These are phyloP conservation scores for Albizia julibrissin DNA, from an alignment of 306 rosid genomes.

Conservation along the genomic window DNA sequence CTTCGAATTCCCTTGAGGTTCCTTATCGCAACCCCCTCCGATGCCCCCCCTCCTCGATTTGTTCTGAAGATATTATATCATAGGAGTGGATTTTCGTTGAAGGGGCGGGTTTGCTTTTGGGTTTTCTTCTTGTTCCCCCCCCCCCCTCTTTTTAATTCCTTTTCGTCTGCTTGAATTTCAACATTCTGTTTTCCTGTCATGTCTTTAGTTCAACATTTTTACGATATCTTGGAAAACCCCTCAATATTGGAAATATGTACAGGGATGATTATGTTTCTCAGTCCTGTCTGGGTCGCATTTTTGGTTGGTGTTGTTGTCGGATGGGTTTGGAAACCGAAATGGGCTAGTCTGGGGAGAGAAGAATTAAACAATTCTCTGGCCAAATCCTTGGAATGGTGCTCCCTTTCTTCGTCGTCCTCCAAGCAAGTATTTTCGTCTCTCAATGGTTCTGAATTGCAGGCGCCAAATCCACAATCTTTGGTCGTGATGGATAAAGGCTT, in stretches of 20 bases:
- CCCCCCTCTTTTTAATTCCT: too few relatives aligned
- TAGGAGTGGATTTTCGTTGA: not conserved
- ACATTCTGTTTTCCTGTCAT: not conserved
- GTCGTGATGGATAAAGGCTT: not conserved
- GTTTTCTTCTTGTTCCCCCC: not conserved
- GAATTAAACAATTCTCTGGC: conserved; percentile 39
- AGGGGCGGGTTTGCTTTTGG: conserved; percentile 1
- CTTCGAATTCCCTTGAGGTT: conserved; percentile 1
- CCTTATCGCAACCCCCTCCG: conserved; percentile 14
- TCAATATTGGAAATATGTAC: conserved; percentile 34
- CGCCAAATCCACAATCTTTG: conserved; percentile 11
- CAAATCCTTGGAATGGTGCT: conserved; percentile 40
- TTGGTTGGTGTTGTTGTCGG: conserved; percentile 46
- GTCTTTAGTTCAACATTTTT: conserved; percentile 31
- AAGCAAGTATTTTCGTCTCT: not conserved
- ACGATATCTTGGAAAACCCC: conserved; percentile 42
- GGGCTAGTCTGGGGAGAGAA: conserved; percentile 45
- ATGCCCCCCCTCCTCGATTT: conserved; percentile 10
- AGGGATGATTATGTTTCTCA: conserved; percentile 31
- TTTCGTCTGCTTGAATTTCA: not conserved
- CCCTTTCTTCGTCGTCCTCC: not conserved
- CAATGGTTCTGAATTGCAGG: conserved; percentile 3
- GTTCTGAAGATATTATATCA: not conserved
- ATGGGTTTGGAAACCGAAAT: conserved; percentile 61
- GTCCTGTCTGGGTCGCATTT: conserved; percentile 48